These are phyloP conservation scores for Lentinula raphanica DNA, from an alignment of 768 basidiomycete species.

Conservation along the genomic window DNA sequence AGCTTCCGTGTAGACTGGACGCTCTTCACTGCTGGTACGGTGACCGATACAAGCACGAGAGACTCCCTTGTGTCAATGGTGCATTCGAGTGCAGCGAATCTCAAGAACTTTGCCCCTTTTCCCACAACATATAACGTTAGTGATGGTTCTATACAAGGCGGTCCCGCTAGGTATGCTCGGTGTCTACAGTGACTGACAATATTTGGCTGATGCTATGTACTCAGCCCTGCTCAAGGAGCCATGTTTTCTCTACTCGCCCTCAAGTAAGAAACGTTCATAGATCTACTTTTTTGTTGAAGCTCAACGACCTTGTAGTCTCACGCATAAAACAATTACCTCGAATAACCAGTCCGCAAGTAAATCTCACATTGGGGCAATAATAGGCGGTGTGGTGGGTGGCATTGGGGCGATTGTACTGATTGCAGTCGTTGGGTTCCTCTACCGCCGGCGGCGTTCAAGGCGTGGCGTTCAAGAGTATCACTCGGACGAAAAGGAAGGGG, in stretches of 20 bases:
- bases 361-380: constrained; percentile 8
- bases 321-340: constrained; percentile 8
- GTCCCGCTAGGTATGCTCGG: neutral
- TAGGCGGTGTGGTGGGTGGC: constrained; percentile 11
- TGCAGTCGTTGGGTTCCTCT: constrained; percentile 7
- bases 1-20: constrained; percentile 2
- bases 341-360: neutral
- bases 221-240: constrained; percentile 7
- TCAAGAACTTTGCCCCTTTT: neutral
- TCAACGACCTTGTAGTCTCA: constrained; percentile 5
- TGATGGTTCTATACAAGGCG: neutral
- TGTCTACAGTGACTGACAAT: neutral
- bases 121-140: constrained; percentile 2
- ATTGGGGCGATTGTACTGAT: constrained; percentile 4
- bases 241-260: constrained; percentile 10
- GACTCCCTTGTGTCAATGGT: constrained; percentile 2
- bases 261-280: constrained; percentile 13
- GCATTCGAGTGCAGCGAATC: constrained; percentile 1
- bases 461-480: neutral
- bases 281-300: too few species aligned
- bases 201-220: neutral
- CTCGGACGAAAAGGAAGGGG: neutral
- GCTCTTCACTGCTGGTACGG: constrained; percentile 3
- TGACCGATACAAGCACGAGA: neutral
- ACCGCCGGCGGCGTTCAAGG: constrained; percentile 8